Percentiles rank a stretch among this genome's conserved stretches.
Conservation (phyloP, 345 rosid genomes). For the Brassica nigra region DNA sequence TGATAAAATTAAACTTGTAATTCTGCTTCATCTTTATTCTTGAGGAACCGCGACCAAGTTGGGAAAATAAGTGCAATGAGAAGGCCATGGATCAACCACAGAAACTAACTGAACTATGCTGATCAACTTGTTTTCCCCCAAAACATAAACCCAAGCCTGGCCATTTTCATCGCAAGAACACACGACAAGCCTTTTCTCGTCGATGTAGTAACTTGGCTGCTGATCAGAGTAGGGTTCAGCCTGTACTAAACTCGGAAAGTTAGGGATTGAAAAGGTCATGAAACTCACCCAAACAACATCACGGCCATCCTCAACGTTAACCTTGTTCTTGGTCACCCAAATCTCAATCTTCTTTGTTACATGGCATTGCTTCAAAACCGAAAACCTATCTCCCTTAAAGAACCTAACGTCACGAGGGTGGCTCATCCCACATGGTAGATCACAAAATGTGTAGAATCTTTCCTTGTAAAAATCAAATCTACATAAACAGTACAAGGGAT, state of each 20-base stretch:
- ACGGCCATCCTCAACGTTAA: neutral
- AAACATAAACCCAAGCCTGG: neutral
- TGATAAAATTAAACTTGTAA: neutral
- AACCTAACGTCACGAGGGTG: neutral
- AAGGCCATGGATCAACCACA: neutral
- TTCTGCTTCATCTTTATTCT: neutral
- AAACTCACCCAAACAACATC: neutral
- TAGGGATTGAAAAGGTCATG: neutral
- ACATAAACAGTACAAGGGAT: neutral
- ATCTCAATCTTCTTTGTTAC: neutral
- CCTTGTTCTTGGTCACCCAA: constrained; percentile 6
- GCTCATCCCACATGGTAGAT: neutral
- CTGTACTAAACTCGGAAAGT: neutral
- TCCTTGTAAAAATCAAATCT: neutral
- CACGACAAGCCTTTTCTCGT: neutral
- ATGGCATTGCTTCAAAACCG: neutral
- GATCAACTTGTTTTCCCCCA: neutral
- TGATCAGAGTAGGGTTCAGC: neutral
- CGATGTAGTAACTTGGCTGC: neutral
- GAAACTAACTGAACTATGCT: neutral
- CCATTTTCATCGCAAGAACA: neutral
- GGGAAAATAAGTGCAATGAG: neutral
- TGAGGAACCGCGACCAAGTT: neutral
- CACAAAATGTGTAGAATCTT: neutral
- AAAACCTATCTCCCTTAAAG: neutral